These are phyloP conservation scores for Crepidotus variabilis DNA, from an alignment of 768 basidiomycete species.

Conservation along the genomic window DNA sequence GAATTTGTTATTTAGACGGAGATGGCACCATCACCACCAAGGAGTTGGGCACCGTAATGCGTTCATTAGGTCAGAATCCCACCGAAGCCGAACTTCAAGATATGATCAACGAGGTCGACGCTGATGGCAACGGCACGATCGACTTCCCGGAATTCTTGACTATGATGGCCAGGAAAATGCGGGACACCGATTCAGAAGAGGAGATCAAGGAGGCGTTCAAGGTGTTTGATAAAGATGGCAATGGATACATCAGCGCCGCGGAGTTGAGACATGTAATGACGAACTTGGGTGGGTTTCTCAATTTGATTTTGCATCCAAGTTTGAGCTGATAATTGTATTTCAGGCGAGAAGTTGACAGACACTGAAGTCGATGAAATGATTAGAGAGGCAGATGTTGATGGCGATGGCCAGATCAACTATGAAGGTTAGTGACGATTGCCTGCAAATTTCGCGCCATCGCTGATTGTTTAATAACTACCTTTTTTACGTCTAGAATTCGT, in stretches of 20 bases:
- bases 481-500: constrained; percentile 19
- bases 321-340: not conserved
- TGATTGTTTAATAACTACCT: not conserved
- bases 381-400: constrained; percentile 91
- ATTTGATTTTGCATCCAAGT: not conserved
- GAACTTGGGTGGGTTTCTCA: constrained; percentile 64
- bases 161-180: constrained; percentile 42
- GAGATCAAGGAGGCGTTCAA: constrained; percentile 47
- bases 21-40: constrained; percentile 47
- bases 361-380: constrained; percentile 95
- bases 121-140: constrained; percentile 40
- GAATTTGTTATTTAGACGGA: constrained; percentile 38
- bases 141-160: constrained; percentile 44
- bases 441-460: not conserved
- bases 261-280: constrained; percentile 95
- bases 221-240: constrained; percentile 94
- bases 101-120: constrained; percentile 49
- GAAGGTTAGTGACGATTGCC: constrained; percentile 45
- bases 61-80: constrained; percentile 43
- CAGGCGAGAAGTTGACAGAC: constrained; percentile 85
- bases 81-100: constrained; percentile 45
- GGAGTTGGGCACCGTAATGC: constrained; percentile 48
- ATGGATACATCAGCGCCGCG: constrained; percentile 84
- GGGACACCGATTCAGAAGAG: constrained; percentile 37
- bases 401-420: constrained; percentile 92